Evolutionary conservation across 441 rosid genomes (phyloP).

Genomic region (Hypseocharis bilobata): DNA sequence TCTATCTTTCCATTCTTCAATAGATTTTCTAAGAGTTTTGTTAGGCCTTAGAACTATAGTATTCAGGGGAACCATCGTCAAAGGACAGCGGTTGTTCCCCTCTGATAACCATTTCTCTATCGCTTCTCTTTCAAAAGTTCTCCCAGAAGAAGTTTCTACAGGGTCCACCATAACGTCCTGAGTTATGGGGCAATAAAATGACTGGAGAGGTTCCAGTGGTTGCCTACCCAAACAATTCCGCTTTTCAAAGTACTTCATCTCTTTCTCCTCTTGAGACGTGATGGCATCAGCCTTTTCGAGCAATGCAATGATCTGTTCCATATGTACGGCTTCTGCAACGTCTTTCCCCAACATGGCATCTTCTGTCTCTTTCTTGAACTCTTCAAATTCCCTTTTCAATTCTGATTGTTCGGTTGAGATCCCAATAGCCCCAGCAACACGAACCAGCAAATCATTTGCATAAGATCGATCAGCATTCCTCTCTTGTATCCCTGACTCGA

Average conservation of each 20-base stretch:
- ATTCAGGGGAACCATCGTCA: conserved; percentile 20
- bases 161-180: conserved; percentile 35
- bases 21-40: conserved; percentile 23
- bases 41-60: conserved; percentile 24
- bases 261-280: conserved; percentile 25
- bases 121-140: conserved; percentile 33
- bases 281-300: conserved; percentile 28
- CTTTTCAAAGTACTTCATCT: conserved; percentile 21
- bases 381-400: conserved; percentile 25
- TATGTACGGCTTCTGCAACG: conserved; percentile 21
- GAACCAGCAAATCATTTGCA: conserved; percentile 24
- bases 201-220: conserved; percentile 28
- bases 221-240: conserved; percentile 24
- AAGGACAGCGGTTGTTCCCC: conserved; percentile 30
- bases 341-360: conserved; percentile 17
- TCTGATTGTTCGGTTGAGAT: conserved; percentile 17
- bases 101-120: conserved; percentile 31
- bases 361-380: conserved; percentile 24
- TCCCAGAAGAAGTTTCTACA: conserved; percentile 31
- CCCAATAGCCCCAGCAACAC: conserved; percentile 24
- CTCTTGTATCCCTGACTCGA: conserved; percentile 22
- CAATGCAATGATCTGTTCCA: conserved; percentile 29
- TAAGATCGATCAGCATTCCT: conserved; percentile 18
- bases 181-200: conserved; percentile 37
- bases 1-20: conserved; percentile 34